Evolutionary conservation across 176 grass and related monocot genomes (phyloP).

Genomic region (Rhynchospora pubera): DNA sequence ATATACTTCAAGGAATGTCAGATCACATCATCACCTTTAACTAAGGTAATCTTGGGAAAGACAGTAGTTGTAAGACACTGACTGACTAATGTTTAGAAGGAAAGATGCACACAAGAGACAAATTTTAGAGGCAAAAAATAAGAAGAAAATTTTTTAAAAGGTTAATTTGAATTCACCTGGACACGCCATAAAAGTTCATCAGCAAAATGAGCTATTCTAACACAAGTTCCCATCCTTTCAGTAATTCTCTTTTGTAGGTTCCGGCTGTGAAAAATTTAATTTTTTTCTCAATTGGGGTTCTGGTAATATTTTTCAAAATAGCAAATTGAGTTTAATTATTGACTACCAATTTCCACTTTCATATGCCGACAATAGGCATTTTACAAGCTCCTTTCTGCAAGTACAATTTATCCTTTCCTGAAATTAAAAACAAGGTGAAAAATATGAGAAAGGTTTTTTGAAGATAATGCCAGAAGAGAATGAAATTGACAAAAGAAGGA

Average conservation of each 20-base stretch:
- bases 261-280: slow-evolving; percentile 38
- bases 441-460: slow-evolving; percentile 27
- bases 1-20: too few species aligned
- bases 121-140: background rate
- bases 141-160: slow-evolving; percentile 12
- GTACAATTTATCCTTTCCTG: slow-evolving; percentile 43
- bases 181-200: slow-evolving; percentile 77
- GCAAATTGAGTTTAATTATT: slow-evolving; percentile 23
- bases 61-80: background rate
- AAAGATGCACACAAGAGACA: background rate
- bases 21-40: background rate
- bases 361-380: slow-evolving; percentile 44
- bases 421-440: slow-evolving; percentile 18
- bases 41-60: background rate
- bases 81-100: background rate
- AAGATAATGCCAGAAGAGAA: background rate
- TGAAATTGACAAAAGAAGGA: background rate
- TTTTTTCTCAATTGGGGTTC: slow-evolving; percentile 9
- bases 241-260: slow-evolving; percentile 44
- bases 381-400: slow-evolving; percentile 56
- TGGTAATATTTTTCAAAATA: slow-evolving; percentile 16
- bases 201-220: slow-evolving; percentile 47
- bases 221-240: slow-evolving; percentile 55
- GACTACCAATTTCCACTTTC: slow-evolving; percentile 58
- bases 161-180: slow-evolving; percentile 40